Base-by-base conservation (phyloP, 2,329 filamentous ascomycete species). In the Chrysoporthe austroafricana region DNA sequence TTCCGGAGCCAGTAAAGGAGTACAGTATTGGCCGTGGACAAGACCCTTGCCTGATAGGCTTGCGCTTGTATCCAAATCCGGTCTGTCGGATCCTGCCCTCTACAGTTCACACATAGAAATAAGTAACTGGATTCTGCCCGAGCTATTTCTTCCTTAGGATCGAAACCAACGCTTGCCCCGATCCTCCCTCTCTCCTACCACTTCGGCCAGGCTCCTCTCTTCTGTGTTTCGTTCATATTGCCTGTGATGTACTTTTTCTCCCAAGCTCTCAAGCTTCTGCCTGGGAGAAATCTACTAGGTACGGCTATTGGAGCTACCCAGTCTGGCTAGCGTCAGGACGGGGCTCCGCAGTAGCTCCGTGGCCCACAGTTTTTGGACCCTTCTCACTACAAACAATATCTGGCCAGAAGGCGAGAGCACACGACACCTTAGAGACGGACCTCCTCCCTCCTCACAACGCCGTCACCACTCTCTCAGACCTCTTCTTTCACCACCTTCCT, bases 371-470 rank as follows among this genome's bases (percentile, higher is more conserved):
- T 64, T 64, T 58, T 65, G 68, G 63, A 66, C 58, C 58, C 63
- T 63, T 61, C 16, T 36, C 34, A 57, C 62, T 54, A 61, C n/a
- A 32, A 42, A 36, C 50, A 39, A 66, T 52, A 69, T 69, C 63
- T 69, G 67, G 67, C 67, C 67, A 69, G 67, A 69, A 69, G 63
- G 50, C 32, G 3, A 13, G 50, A 63, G 36, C 66, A 68, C 63
- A 69, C 63, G 63, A 69, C 63, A 69, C 63, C 52, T 58, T 64
- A 43, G 62, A 63, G 63, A 62, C 64, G 39, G 60, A 14, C 50
- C 11, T 16, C 26, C 13, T 7, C 50, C 64, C 59, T 6, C 66
- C 39, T 56, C 36, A 16, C n/a, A 43, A 68, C 52, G 32, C 42
- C n/a, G 18, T 16, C 50, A 26, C 50, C 54, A 62, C 36, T 68